Evolutionary conservation across 208 protist species (phyloP).

Genomic region (Leishmania major): DNA sequence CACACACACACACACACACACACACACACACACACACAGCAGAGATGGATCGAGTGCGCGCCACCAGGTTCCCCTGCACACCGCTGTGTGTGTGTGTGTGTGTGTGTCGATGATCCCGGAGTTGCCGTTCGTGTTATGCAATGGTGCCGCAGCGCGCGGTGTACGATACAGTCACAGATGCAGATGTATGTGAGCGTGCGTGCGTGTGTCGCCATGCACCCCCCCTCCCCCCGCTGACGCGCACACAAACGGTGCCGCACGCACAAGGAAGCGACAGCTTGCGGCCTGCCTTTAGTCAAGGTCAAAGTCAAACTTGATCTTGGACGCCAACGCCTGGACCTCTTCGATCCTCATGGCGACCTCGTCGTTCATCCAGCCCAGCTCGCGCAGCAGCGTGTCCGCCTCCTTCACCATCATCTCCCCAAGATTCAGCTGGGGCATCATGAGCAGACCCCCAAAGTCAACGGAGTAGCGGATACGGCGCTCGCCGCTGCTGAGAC

Average conservation of each 20-base stretch:
- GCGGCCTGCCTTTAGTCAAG: slow-evolving; percentile 52
- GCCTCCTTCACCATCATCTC: slow-evolving; percentile 81
- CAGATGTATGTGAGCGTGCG: neutral
- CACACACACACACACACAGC: neutral
- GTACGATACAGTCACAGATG: too few relatives aligned
- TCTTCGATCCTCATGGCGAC: slow-evolving; percentile 56
- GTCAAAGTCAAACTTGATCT: slow-evolving; percentile 84
- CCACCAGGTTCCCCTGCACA: neutral
- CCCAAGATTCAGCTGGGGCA: slow-evolving; percentile 84
- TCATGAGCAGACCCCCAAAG: slow-evolving; percentile 85
- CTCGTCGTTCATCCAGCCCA: slow-evolving; percentile 80
- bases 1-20: neutral
- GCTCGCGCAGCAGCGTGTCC: slow-evolving; percentile 60
- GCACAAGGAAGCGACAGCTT: neutral
- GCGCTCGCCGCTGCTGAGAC: slow-evolving; percentile 78
- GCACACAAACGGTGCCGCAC: neutral
- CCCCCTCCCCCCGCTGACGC: neutral
- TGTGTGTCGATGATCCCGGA: too few relatives aligned
- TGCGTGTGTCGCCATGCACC: neutral
- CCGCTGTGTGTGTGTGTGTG: neutral
- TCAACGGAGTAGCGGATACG: slow-evolving; percentile 74
- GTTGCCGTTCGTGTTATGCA: neutral
- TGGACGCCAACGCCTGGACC: slow-evolving; percentile 41
- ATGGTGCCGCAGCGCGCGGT: too few relatives aligned
- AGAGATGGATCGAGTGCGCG: neutral